Conservation (phyloP, 2,329 filamentous ascomycete genomes). For the Clarireedia hainanense region DNA sequence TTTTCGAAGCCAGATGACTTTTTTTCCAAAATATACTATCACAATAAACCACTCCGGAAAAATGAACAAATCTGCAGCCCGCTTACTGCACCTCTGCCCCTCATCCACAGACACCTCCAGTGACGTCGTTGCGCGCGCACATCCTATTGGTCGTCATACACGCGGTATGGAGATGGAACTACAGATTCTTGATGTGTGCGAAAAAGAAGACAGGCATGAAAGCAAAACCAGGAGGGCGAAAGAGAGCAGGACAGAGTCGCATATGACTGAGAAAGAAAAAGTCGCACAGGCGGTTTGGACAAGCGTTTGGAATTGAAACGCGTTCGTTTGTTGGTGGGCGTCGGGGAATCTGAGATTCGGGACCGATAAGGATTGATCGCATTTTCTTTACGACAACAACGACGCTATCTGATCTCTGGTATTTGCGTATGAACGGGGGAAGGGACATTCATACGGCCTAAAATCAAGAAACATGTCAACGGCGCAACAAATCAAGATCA, state of each 20-base stretch:
- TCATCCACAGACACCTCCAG: too few species aligned
- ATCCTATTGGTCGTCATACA: too few species aligned
- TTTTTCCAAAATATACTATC: too few species aligned
- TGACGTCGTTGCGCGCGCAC: too few species aligned
- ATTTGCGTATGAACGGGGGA: not conserved
- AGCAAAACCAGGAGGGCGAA: not conserved
- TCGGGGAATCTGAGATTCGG: not conserved
- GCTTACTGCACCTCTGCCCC: too few species aligned
- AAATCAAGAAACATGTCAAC: constrained; percentile 6
- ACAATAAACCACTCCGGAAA: too few species aligned
- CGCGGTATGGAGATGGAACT: too few species aligned
- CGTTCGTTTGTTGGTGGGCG: not conserved
- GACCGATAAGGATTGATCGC: not conserved
- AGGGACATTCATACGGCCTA: not conserved
- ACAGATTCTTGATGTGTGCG: too few species aligned
- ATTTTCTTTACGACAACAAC: not conserved
- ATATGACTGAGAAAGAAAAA: not conserved
- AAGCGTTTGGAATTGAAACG: constrained; percentile 1
- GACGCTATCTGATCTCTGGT: not conserved
- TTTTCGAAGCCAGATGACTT: too few species aligned
- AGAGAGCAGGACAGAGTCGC: not conserved
- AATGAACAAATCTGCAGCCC: too few species aligned
- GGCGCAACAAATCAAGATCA: constrained; percentile 31
- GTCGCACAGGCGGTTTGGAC: not conserved
- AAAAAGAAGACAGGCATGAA: not conserved